phyloP scores from a whole-genome alignment of 139 green algal genomes.

The Closterium sp. region DNA sequence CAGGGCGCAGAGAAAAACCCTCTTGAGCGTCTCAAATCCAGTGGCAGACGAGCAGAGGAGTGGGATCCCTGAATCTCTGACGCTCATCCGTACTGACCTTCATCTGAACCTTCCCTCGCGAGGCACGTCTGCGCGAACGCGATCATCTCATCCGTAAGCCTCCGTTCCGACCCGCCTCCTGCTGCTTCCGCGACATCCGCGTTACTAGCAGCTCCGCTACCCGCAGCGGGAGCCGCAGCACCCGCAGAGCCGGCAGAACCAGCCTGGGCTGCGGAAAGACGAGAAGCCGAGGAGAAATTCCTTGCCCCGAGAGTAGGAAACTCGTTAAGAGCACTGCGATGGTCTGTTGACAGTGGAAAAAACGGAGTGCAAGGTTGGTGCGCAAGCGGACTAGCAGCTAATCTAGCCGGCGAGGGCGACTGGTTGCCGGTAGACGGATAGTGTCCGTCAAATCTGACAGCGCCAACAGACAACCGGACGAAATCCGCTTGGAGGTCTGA shows the following conservation, averaged over 20 bases:
- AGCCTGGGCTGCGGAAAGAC: neutral
- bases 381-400: neutral
- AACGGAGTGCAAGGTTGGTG: neutral
- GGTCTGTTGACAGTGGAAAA: neutral
- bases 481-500: neutral
- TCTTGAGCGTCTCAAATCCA: too few species aligned
- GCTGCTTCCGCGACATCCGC: neutral
- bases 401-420: neutral
- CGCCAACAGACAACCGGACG: too few species aligned
- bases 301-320: neutral
- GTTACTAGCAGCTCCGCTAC: neutral
- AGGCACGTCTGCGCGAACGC: neutral
- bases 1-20: too few species aligned
- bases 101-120: neutral
- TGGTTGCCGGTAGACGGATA: neutral
- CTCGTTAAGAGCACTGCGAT: neutral
- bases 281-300: neutral
- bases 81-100: neutral
- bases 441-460: neutral
- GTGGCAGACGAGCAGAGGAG: too few species aligned
- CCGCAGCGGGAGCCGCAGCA: neutral
- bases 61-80: too few species aligned
- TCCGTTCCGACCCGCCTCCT: neutral
- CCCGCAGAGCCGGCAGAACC: neutral
- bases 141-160: neutral